Percentiles rank a stretch among this genome's conserved stretches.
phyloP scores from a whole-genome alignment of 305 asterid species.

The Fraxinus dipetala region DNA sequence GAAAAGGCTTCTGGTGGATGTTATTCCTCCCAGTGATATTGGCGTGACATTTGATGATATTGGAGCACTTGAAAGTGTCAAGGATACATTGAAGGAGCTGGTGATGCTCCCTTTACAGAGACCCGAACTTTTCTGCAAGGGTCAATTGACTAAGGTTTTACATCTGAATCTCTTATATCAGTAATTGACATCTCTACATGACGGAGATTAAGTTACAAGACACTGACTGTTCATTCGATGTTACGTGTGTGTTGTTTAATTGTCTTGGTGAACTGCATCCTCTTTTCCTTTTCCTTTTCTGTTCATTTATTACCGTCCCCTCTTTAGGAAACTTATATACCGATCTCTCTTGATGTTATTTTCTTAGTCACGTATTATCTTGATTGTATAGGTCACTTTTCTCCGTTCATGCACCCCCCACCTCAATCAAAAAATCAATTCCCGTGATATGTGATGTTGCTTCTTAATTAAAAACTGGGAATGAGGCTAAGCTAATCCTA shows the following conservation, averaged over 20 bases:
- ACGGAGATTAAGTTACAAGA: not conserved
- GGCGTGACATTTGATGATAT: constrained; percentile 62
- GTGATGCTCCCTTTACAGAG: constrained; percentile 61
- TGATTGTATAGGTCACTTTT: not conserved
- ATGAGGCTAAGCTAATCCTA: not conserved
- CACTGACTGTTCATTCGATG: constrained; percentile 2
- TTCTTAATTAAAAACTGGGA: not conserved
- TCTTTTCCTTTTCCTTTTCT: constrained; percentile 8
- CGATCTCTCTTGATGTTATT: not conserved
- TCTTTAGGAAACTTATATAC: not conserved
- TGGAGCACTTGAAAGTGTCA: constrained; percentile 55
- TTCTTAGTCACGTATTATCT: not conserved
- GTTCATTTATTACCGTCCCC: not conserved
- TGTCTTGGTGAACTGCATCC: not conserved
- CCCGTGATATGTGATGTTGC: not conserved
- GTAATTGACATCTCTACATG: constrained; percentile 1
- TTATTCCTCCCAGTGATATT: constrained; percentile 53
- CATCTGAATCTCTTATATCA: constrained; percentile 12
- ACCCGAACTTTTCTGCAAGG: constrained; percentile 59
- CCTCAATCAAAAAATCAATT: not conserved
- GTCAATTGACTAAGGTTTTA: constrained; percentile 48
- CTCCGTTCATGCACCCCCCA: not conserved
- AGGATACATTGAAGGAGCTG: constrained; percentile 54
- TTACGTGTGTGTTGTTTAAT: constrained; percentile 7
- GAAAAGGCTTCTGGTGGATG: constrained; percentile 52